These are phyloP conservation scores for Pogostemon cablin DNA, from an alignment of 257 asterid genomes.

Conservation along the genomic window DNA sequence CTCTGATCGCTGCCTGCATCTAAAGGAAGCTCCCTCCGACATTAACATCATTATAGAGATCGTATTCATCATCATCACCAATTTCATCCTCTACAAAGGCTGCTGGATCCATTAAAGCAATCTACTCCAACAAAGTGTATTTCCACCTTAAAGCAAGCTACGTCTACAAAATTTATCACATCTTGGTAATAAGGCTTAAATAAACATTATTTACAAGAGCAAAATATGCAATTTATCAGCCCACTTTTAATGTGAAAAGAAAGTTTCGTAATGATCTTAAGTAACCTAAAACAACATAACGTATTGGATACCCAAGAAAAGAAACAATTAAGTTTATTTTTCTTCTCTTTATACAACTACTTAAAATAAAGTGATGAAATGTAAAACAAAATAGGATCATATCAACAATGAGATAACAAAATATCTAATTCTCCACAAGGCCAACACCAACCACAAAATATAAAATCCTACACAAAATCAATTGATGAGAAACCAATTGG, in stretches of 20 bases:
- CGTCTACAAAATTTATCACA: slow-evolving; percentile 22
- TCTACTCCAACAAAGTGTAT: slow-evolving; percentile 30
- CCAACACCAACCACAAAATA: not conserved
- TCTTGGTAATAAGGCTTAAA: not conserved
- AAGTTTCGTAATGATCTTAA: not conserved
- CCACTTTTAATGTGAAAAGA: not conserved
- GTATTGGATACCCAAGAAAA: not conserved
- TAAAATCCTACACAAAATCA: not conserved
- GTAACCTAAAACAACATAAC: not conserved
- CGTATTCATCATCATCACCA: slow-evolving; percentile 89
- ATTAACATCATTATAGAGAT: slow-evolving; percentile 92
- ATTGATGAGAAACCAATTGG: not conserved
- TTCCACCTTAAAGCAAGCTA: slow-evolving; percentile 36
- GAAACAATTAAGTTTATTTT: not conserved
- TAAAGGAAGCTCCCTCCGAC: slow-evolving; percentile 89
- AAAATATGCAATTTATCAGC: not conserved
- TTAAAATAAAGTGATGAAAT: not conserved
- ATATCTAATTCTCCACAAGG: not conserved
- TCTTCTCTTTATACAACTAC: not conserved
- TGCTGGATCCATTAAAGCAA: slow-evolving; percentile 62
- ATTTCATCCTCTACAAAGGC: slow-evolving; percentile 90
- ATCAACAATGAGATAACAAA: not conserved
- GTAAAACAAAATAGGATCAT: not conserved
- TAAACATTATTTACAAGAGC: not conserved
- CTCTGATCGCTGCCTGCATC: slow-evolving; percentile 52